Evolutionary conservation across 2,329 filamentous ascomycete genomes (phyloP), one percentile per base, ranked within the genome.

Genomic region (Celoporthe dispersa): DNA sequence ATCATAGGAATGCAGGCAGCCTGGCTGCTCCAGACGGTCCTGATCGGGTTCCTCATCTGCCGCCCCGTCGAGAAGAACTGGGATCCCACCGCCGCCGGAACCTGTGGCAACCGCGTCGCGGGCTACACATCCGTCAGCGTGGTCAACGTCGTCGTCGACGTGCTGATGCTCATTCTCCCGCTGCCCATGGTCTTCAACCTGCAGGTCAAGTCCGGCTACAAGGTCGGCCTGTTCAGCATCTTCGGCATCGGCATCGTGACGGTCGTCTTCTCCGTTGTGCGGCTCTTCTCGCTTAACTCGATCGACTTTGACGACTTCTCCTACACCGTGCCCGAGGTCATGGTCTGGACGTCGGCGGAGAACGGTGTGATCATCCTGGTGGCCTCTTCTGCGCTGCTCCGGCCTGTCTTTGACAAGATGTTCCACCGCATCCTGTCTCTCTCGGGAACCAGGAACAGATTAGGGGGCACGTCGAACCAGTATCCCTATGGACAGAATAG

Each of bases 121-220:
- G 77, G 78, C n/a, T 82, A 81, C 67, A 80, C 81, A 60, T 78
- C 78, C 51, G 80, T 80, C 64, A 80, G 80, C 11, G 78, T 77
- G 1, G 80, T 81, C 70, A 83, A 82, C 70, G 79, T 82, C 60
- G 70, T 80, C 19, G 79, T 79, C 28, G 81, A 83, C 71, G 68
- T 81, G 12, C 73, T 79, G 44, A 80, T 83, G 67, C 74, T 82
- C 57, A 48, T 78, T 14, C 75, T 83, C 39, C 81, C 81, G 8
- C 73, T 83, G 2, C 77, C 76, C 25, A 81, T 77, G 37, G 75
- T 83, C 22, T 78, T 79, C 73, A 75, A 73, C 25, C 72, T 83
- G 44, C 77, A 81, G 64, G 77, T 79, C 28, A 76, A 75, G 33
- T 73, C 71, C 1, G 71, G 75, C 9, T 75, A 76, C 61, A 81